phyloP scores from a whole-genome alignment of 305 asterid species.

The Salvia sclarea region DNA sequence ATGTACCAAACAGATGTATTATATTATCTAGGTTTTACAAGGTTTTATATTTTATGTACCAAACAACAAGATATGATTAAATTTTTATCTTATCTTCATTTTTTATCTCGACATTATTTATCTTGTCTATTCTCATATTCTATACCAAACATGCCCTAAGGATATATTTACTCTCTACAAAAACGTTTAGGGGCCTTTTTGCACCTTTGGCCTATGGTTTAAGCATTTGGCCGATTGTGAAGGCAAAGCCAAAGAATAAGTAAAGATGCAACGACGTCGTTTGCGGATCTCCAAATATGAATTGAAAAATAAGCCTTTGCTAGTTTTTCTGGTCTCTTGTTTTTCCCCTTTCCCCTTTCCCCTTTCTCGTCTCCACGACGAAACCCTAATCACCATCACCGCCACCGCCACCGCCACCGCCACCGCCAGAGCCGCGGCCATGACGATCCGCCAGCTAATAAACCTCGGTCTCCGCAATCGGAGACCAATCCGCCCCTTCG shows the following conservation, averaged over 20 bases:
- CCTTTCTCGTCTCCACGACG: constrained; percentile 27
- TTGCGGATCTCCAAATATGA: background rate
- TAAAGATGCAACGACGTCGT: constrained; percentile 18
- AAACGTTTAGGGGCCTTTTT: too few species aligned
- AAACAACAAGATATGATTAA: too few species aligned
- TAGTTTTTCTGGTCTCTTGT: background rate
- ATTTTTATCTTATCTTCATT: too few species aligned
- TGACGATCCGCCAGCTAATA: constrained; percentile 77
- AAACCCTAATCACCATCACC: constrained; percentile 37
- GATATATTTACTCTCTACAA: too few species aligned
- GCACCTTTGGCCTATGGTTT: background rate
- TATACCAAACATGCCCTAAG: too few species aligned
- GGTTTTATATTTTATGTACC: too few species aligned
- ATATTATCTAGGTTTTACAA: too few species aligned
- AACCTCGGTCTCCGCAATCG: constrained; percentile 54
- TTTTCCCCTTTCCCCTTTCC: background rate
- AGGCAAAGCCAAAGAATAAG: background rate
- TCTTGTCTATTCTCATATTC: too few species aligned
- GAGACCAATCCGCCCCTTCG: constrained; percentile 30
- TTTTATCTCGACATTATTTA: too few species aligned
- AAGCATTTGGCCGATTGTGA: constrained; percentile 10
- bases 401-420: background rate
- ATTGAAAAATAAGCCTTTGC: constrained; percentile 7
- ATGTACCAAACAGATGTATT: too few species aligned
- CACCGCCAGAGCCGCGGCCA: constrained; percentile 40